phyloP scores from a whole-genome alignment of 2,329 filamentous ascomycete genomes.

The Sporothrix protearum region DNA sequence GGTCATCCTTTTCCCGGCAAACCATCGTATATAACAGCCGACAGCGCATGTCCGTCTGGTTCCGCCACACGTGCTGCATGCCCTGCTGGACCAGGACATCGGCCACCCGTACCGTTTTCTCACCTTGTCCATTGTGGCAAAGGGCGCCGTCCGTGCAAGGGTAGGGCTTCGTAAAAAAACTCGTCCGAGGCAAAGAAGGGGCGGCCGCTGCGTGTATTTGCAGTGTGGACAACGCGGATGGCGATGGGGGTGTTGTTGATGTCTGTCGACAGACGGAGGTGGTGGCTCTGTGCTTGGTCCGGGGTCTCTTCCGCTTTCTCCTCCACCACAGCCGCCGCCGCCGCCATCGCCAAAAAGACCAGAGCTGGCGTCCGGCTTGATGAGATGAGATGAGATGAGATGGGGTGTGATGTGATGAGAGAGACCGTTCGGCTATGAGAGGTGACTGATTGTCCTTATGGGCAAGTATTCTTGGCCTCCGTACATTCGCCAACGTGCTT shows the following conservation, averaged over 20 bases:
- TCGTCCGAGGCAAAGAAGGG: not conserved
- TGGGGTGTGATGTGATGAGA: not conserved
- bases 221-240: not conserved
- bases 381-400: conserved; percentile 18
- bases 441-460: too few species aligned
- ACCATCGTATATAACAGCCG: conserved; percentile 40
- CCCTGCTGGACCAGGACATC: conserved; percentile 44
- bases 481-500: too few species aligned
- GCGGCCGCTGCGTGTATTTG: not conserved
- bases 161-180: not conserved
- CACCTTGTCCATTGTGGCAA: not conserved
- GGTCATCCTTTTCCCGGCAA: not conserved
- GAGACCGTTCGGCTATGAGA: not conserved
- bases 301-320: not conserved
- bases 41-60: conserved; percentile 38
- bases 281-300: not conserved
- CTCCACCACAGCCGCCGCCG: too few species aligned
- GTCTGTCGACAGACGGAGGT: not conserved
- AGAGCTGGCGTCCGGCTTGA: conserved; percentile 32
- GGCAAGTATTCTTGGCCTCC: too few species aligned
- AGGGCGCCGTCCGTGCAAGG: not conserved
- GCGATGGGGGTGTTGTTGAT: not conserved
- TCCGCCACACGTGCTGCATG: conserved; percentile 45
- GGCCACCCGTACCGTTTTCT: conserved; percentile 37
- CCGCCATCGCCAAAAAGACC: conserved; percentile 29